Conservation (phyloP, 495 filamentous ascomycete genomes). For the Neurospora sp. region DNA sequence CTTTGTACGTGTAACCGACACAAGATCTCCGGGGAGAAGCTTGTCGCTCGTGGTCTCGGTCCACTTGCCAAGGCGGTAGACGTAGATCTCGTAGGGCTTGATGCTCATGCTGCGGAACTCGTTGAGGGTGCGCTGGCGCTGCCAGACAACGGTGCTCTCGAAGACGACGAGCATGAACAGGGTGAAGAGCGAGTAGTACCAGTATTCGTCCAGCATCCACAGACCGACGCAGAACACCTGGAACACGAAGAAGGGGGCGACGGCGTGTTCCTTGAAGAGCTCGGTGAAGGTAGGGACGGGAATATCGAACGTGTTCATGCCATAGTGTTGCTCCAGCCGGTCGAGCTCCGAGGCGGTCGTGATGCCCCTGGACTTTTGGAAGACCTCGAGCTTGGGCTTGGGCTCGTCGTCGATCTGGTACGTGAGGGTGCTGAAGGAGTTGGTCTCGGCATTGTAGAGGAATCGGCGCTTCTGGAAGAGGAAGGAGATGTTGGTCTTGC, state of each 20-base stretch:
- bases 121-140: conserved; percentile 89
- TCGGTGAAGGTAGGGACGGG: conserved; percentile 92
- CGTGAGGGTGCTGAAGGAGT: conserved; percentile 65
- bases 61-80: conserved; percentile 80
- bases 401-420: conserved; percentile 83
- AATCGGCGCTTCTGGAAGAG: conserved; percentile 98
- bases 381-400: conserved; percentile 60
- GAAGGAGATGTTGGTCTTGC: conserved; percentile 72
- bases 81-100: conserved; percentile 91
- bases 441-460: conserved; percentile 60
- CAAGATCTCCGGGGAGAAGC: conserved; percentile 90
- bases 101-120: conserved; percentile 99
- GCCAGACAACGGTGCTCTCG: conserved; percentile 98
- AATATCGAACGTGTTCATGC: conserved; percentile 94
- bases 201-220: conserved; percentile 99
- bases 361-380: conserved; percentile 72
- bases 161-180: conserved; percentile 97
- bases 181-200: conserved; percentile 99
- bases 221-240: conserved; percentile 97
- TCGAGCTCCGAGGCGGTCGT: conserved; percentile 59
- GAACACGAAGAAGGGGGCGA: conserved; percentile 98
- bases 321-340: conserved; percentile 81
- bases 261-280: conserved; percentile 95
- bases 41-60: conserved; percentile 84
- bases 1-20: conserved; percentile 89